These are phyloP conservation scores for Blastobotrys proliferans DNA, from an alignment of 1,139 yeast genomes.

Conservation along the genomic window DNA sequence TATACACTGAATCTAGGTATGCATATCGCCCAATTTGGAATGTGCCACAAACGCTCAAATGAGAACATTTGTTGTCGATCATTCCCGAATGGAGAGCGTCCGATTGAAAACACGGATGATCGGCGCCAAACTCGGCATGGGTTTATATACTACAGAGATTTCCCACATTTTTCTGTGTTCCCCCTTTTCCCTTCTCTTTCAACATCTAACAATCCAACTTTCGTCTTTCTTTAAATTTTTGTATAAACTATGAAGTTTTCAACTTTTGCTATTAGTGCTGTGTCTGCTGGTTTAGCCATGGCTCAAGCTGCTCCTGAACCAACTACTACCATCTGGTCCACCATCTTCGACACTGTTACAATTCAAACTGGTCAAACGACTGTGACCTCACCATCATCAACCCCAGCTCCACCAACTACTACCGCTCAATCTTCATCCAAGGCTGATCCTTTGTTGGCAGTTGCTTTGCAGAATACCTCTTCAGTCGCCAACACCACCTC, in stretches of 20 bases:
- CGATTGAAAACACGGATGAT: too few relatives aligned
- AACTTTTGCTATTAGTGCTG: not conserved
- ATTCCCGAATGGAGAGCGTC: too few relatives aligned
- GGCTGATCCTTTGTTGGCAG: constrained; percentile 1
- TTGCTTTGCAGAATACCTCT: constrained; percentile 6
- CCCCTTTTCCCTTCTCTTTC: not conserved
- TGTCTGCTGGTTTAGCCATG: constrained; percentile 1
- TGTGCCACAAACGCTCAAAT: too few relatives aligned
- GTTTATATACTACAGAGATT: too few relatives aligned
- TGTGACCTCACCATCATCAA: constrained; percentile 1
- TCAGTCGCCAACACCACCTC: constrained; percentile 6
- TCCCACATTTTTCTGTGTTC: not conserved
- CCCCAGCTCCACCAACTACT: constrained; percentile 9
- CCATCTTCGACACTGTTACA: constrained; percentile 26
- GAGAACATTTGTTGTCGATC: too few relatives aligned
- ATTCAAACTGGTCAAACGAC: constrained; percentile 10
- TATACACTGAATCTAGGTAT: too few relatives aligned
- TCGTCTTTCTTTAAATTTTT: constrained; percentile 6
- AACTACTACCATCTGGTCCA: constrained; percentile 25
- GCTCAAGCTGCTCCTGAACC: constrained; percentile 12
- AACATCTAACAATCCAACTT: constrained; percentile 4
- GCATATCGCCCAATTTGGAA: too few relatives aligned
- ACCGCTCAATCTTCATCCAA: constrained; percentile 6
- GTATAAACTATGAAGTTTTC: constrained; percentile 3
- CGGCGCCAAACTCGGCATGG: too few relatives aligned